These are phyloP conservation scores for Meredithiella fracta DNA, from an alignment of 2,329 filamentous ascomycete genomes.

Conservation along the genomic window DNA sequence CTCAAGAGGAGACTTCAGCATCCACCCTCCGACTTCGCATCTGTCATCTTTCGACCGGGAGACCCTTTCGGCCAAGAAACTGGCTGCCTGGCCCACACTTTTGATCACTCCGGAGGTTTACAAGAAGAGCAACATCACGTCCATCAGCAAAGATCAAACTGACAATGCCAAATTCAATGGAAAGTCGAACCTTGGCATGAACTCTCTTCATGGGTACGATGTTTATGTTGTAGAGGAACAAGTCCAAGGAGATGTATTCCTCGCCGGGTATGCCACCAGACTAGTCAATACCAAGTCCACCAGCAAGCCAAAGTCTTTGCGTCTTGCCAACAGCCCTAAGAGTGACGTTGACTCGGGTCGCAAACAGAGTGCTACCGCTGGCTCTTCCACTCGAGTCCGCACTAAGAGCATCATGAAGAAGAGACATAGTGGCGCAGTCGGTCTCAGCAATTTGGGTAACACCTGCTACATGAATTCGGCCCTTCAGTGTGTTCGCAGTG, in stretches of 20 bases:
- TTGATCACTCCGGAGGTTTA: constrained; percentile 6
- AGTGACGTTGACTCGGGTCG: constrained; percentile 34
- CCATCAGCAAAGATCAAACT: constrained; percentile 43
- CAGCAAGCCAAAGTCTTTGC: constrained; percentile 14
- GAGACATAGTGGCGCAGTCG: constrained; percentile 58
- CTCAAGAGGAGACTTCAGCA: constrained; percentile 1
- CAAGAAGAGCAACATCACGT: constrained; percentile 13
- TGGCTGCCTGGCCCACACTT: constrained; percentile 7
- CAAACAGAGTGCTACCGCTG: constrained; percentile 46
- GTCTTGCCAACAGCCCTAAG: constrained; percentile 6
- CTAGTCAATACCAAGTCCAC: background rate
- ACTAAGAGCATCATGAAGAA: constrained; percentile 53
- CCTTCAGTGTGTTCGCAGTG: constrained; percentile 81
- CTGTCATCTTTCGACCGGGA: constrained; percentile 23
- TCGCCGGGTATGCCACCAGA: constrained; percentile 19
- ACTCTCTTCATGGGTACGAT: constrained; percentile 55
- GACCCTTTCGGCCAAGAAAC: constrained; percentile 22
- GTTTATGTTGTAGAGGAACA: constrained; percentile 74
- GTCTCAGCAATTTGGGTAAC: constrained; percentile 81
- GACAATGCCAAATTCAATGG: constrained; percentile 65
- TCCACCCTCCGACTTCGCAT: constrained; percentile 27
- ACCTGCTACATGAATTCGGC: constrained; percentile 99
- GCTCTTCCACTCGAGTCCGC: constrained; percentile 53
- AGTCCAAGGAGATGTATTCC: constrained; percentile 40
- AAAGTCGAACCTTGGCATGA: constrained; percentile 43